Conservation (phyloP, 73 alveolate species). For the Symbiodinium pilosum region DNA sequence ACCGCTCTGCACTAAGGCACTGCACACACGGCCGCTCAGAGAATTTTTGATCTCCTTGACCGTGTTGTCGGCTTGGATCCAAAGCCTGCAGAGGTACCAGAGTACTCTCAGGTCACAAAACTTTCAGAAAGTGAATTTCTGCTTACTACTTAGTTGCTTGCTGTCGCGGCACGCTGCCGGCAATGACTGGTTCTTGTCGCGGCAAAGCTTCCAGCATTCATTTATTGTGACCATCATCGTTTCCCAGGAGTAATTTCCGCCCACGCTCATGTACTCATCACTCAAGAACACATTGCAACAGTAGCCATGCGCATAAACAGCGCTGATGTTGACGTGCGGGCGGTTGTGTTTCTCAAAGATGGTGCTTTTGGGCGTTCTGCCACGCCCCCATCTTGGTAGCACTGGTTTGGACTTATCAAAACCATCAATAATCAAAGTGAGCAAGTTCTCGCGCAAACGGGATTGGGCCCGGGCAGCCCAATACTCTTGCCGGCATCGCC, state of each 20-base stretch:
- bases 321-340: not conserved
- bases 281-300: not conserved
- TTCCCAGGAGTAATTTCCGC: not conserved
- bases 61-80: constrained; percentile 14
- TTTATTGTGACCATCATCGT: not conserved
- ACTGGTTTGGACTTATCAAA: not conserved
- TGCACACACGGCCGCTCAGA: not conserved
- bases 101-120: no score
- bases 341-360: not conserved
- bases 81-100: no score
- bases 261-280: not conserved
- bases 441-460: not conserved
- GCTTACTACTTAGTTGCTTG: no score
- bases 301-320: not conserved
- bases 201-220: no score
- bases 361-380: not conserved
- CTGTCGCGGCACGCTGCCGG: no score
- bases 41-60: constrained; percentile 12
- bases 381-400: constrained; percentile 2
- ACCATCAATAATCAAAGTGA: constrained; percentile 8
- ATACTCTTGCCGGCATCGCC: not conserved
- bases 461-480: not conserved
- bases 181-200: no score
- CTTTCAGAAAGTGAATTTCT: no score
- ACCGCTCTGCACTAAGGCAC: not conserved